Evolutionary conservation across 169 alveolate genomes (phyloP).

Genomic region (Babesia bovis): DNA sequence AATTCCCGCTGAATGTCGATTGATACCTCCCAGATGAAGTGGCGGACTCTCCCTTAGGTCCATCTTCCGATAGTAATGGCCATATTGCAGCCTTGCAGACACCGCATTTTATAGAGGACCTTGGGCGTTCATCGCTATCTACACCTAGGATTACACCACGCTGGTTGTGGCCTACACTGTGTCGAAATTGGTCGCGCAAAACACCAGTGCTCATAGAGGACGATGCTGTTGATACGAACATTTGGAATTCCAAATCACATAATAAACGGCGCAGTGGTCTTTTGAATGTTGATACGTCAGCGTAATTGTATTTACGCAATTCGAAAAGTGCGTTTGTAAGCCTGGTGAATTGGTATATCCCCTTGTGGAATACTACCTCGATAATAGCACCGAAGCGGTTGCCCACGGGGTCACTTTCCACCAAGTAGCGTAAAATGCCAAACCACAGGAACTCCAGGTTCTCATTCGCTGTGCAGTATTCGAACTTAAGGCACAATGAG

Average conservation of each 20-base stretch:
- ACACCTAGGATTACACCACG: slow-evolving; percentile 35
- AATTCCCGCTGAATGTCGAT: slow-evolving; percentile 1
- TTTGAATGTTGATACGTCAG: slow-evolving; percentile 9
- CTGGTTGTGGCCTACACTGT: slow-evolving; percentile 24
- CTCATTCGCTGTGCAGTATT: slow-evolving; percentile 23
- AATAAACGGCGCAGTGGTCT: slow-evolving; percentile 22
- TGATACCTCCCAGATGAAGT: not conserved
- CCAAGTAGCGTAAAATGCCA: slow-evolving; percentile 17
- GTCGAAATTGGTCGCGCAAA: slow-evolving; percentile 35
- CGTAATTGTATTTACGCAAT: slow-evolving; percentile 38
- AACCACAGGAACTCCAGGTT: slow-evolving; percentile 53
- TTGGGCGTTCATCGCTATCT: not conserved
- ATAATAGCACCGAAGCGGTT: not conserved
- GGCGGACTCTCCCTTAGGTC: not conserved
- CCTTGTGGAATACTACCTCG: slow-evolving; percentile 45
- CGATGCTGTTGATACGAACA: slow-evolving; percentile 35
- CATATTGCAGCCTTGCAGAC: slow-evolving; percentile 25
- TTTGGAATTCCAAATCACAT: slow-evolving; percentile 45
- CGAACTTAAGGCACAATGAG: slow-evolving; percentile 18
- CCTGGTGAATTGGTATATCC: slow-evolving; percentile 40
- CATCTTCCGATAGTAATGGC: not conserved
- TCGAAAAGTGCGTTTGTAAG: slow-evolving; percentile 34
- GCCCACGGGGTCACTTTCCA: not conserved
- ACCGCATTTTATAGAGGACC: slow-evolving; percentile 10
- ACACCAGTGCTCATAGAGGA: slow-evolving; percentile 35